Percentiles rank a stretch among this genome's conserved stretches.
Conservation (phyloP, 768 basidiomycete species). For the Boletus speciosus region DNA sequence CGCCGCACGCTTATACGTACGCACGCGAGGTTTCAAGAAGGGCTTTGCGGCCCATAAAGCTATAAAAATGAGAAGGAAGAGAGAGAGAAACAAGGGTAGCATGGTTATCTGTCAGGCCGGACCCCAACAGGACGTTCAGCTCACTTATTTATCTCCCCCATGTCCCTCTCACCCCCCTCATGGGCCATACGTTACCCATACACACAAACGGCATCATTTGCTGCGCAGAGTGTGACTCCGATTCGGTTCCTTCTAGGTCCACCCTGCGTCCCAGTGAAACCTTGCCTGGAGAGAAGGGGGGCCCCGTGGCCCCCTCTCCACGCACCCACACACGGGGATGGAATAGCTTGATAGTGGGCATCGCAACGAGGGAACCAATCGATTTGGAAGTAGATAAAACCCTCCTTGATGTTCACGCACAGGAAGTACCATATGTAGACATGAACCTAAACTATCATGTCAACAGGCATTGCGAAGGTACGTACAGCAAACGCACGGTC, state of each 20-base stretch:
- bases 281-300: background rate
- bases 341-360: background rate
- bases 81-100: background rate
- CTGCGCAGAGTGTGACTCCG: background rate
- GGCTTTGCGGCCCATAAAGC: background rate
- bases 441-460: background rate
- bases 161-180: background rate
- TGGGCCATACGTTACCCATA: background rate
- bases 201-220: background rate
- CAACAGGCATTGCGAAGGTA: background rate
- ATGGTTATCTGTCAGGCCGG: background rate
- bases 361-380: background rate
- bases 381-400: background rate
- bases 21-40: background rate
- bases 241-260: background rate
- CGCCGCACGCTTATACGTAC: slow-evolving; percentile 3
- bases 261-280: background rate
- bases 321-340: background rate
- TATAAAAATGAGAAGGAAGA: background rate
- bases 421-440: slow-evolving; percentile 8
- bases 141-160: slow-evolving; percentile 9
- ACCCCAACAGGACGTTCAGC: background rate
- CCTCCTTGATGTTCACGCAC: background rate
- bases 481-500: background rate
- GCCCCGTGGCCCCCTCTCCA: background rate